Conservation (phyloP, 208 protist genomes). For the Trypanosoma rangeli region DNA sequence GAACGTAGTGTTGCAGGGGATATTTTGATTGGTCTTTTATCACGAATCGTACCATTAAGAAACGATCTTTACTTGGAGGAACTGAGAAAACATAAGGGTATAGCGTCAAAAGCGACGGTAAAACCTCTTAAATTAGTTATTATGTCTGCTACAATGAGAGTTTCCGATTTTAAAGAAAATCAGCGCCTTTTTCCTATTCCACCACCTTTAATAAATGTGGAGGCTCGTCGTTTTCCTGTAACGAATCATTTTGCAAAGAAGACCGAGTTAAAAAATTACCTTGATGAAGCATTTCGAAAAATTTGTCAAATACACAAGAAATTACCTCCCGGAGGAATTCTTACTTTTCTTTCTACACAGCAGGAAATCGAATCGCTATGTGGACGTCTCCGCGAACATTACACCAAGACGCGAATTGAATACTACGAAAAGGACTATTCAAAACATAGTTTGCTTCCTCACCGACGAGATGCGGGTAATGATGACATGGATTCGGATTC, state of each 20-base stretch:
- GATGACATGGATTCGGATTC: constrained; percentile 20
- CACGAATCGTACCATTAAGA: constrained; percentile 96
- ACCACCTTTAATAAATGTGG: constrained; percentile 95
- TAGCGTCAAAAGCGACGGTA: constrained; percentile 49
- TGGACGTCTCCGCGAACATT: constrained; percentile 76
- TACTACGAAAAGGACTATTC: constrained; percentile 84
- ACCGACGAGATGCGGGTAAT: constrained; percentile 8
- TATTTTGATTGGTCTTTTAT: constrained; percentile 98
- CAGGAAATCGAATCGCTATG: constrained; percentile 94
- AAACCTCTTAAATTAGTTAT: constrained; percentile 91
- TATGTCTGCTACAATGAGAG: constrained; percentile 93
- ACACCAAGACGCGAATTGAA: constrained; percentile 78
- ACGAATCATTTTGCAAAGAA: constrained; percentile 95
- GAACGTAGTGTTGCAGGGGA: constrained; percentile 94
- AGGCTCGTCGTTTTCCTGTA: constrained; percentile 96
- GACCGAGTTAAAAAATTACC: constrained; percentile 94
- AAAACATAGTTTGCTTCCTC: constrained; percentile 50
- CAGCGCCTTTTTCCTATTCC: constrained; percentile 91
- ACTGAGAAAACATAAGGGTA: constrained; percentile 46
- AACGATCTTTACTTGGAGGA: constrained; percentile 87
- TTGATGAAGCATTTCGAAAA: constrained; percentile 94
- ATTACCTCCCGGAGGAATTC: constrained; percentile 96
- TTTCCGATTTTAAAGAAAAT: constrained; percentile 95
- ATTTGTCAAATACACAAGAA: constrained; percentile 96
- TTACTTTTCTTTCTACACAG: constrained; percentile 98